Conservation (phyloP, 208 protist genomes). For the Leishmania lainsoni region DNA sequence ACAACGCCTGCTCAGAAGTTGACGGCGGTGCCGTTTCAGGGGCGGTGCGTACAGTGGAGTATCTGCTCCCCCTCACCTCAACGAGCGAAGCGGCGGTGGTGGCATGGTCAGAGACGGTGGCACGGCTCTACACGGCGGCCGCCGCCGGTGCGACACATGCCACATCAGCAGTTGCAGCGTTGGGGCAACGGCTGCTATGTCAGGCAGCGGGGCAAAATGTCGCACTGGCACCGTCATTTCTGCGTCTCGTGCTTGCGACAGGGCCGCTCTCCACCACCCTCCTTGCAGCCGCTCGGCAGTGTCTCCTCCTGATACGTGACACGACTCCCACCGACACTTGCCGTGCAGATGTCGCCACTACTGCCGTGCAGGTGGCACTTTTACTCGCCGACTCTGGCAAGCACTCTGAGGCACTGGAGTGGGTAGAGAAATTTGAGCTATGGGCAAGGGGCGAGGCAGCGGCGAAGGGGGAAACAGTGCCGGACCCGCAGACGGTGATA, state of each 20-base stretch:
- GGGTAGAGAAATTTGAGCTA: conserved; percentile 14
- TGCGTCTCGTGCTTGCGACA: conserved; percentile 1
- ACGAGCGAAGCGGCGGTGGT: conserved; percentile 4
- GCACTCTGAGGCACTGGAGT: conserved; percentile 18
- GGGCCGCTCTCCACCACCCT: background rate
- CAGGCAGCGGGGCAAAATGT: background rate
- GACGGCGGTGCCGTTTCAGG: background rate
- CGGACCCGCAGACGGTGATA: background rate
- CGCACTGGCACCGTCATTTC: background rate
- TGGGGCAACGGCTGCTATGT: conserved; percentile 1
- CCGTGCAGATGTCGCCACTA: background rate
- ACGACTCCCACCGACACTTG: background rate
- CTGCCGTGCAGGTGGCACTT: conserved; percentile 15
- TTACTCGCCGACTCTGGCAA: conserved; percentile 10
- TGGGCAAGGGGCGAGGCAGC: background rate
- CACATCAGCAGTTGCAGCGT: background rate
- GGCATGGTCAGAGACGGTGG: conserved; percentile 17
- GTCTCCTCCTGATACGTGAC: conserved; percentile 2
- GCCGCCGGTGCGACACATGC: background rate
- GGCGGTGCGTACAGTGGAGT: conserved; percentile 11
- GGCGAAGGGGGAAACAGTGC: background rate
- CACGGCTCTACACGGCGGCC: background rate
- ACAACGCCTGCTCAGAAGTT: too few species aligned
- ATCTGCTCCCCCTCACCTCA: conserved; percentile 19
- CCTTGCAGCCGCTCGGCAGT: conserved; percentile 2